Conservation (phyloP, 2,329 filamentous ascomycete genomes). For the Diaporthe humulicola region DNA sequence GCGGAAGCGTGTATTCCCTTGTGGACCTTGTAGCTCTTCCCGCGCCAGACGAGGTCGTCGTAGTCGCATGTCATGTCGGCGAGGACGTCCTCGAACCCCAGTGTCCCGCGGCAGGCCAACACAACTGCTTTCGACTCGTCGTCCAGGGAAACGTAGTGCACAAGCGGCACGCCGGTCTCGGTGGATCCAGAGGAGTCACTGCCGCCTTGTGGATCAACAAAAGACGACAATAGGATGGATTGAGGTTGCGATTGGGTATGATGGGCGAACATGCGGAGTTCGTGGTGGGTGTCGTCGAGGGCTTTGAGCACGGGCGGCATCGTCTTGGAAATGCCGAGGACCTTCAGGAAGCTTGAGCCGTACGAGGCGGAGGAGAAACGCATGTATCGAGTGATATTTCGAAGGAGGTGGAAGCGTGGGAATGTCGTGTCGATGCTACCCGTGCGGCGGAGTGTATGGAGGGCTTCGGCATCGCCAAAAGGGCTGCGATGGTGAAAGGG, state of each 20-base stretch:
- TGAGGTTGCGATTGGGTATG: slow-evolving; percentile 71
- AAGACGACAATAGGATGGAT: slow-evolving; percentile 77
- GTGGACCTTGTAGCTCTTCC: slow-evolving; percentile 76
- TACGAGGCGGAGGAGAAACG: slow-evolving; percentile 77
- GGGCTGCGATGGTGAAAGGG: slow-evolving; percentile 62
- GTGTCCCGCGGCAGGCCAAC: slow-evolving; percentile 78
- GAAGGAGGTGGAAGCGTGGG: slow-evolving; percentile 69
- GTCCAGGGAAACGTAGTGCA: slow-evolving; percentile 80
- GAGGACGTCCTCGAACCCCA: slow-evolving; percentile 80
- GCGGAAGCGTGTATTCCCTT: slow-evolving; percentile 82
- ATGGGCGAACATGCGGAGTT: slow-evolving; percentile 73
- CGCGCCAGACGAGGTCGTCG: slow-evolving; percentile 74
- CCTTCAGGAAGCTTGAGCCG: slow-evolving; percentile 72
- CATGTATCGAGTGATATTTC: slow-evolving; percentile 75
- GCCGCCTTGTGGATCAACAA: slow-evolving; percentile 77
- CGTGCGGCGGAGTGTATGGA: slow-evolving; percentile 63
- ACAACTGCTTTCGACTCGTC: slow-evolving; percentile 80
- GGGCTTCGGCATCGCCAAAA: slow-evolving; percentile 61
- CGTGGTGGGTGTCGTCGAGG: slow-evolving; percentile 66
- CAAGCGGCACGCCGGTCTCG: slow-evolving; percentile 76
- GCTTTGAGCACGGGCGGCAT: slow-evolving; percentile 56
- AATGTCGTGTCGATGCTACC: slow-evolving; percentile 71
- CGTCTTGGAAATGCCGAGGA: slow-evolving; percentile 71
- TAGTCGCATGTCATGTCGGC: slow-evolving; percentile 83
- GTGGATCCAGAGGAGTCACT: slow-evolving; percentile 75